Base-by-base conservation (phyloP, 2,329 filamentous ascomycete species). In the Fusarium sp. region DNA sequence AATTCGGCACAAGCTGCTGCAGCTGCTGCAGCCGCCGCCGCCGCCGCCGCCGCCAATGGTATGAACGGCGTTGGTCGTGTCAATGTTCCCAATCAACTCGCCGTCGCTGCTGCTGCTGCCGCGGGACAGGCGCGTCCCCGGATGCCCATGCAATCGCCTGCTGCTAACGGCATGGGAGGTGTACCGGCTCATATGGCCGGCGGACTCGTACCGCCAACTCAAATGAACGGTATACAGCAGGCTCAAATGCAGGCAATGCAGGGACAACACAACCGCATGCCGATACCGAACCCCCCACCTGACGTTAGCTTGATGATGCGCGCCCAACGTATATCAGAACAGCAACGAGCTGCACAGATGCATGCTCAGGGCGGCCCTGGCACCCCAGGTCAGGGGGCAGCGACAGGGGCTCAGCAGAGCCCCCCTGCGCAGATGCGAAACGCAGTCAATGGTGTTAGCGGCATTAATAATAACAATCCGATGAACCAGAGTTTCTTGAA, bases 221-320 rank as follows among this genome's bases (percentile, higher is more conserved):
- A 88, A 43, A 86, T 92, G 82, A 88, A 88, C 62, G 86, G 87
- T 46, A 84, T 92, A 25, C 88, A 90, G 39, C 90, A 92, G 76
- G 89, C 91, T 25, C 91, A 91, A 69, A 86, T 93, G 82, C 90
- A 91, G 73, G 84, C 85, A 18, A 71, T 81, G 70, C 82, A 86
- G 66, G 82, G 81, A 8, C 86, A 91, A 69, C 85, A 89, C 67
- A 84, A 88, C 55, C 86, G 90, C 57, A 86, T 93, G 82, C 86
- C 88, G 3, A 78, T 79, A 70, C 77, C 78, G 4, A 79, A 79
- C 37, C 76, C 77, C 42, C 78, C 77, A 41, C 76, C 87, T 4
- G 86, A 89, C 63, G 81, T 86, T 26, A 84, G 84, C 57, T 78
- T 90, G 48, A 84, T 90, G 71, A 81, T 90, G 72, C 89, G 91